Percentiles rank a stretch among this genome's conserved stretches.
Conservation (phyloP, 2,329 filamentous ascomycete species). For the Biscogniauxia sp. region DNA sequence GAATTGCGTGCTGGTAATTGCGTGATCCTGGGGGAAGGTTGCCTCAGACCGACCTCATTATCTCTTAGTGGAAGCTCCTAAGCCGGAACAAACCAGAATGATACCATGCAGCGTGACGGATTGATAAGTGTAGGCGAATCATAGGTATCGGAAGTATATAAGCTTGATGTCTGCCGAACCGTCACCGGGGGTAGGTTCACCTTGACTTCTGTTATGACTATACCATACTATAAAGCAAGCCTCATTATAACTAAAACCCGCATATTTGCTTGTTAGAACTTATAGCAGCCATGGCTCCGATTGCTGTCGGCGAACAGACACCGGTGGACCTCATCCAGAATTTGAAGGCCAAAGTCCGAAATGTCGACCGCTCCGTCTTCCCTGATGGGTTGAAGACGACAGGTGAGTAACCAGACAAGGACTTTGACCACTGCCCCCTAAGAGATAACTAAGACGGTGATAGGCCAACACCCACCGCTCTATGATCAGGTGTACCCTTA, state of each 20-base stretch:
- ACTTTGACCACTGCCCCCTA: background rate
- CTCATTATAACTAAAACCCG: slow-evolving; percentile 1
- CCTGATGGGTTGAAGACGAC: slow-evolving; percentile 63
- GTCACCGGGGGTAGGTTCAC: background rate
- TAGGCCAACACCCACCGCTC: slow-evolving; percentile 66
- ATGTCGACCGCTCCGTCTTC: slow-evolving; percentile 45
- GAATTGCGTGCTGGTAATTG: slow-evolving; percentile 22
- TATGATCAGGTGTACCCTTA: slow-evolving; percentile 62
- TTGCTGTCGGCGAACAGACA: slow-evolving; percentile 22
- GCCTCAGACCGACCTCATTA: background rate
- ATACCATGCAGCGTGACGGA: background rate
- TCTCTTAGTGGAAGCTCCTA: background rate
- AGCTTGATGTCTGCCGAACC: background rate
- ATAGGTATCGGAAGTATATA: background rate
- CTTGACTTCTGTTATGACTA: background rate
- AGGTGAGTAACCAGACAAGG: slow-evolving; percentile 17
- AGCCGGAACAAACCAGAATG: background rate
- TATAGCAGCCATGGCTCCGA: slow-evolving; percentile 26
- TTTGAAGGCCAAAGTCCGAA: slow-evolving; percentile 23
- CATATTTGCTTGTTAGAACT: slow-evolving; percentile 4
- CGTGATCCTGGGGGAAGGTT: slow-evolving; percentile 8
- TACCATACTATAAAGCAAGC: background rate
- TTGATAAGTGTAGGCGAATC: background rate
- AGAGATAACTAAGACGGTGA: slow-evolving; percentile 23
- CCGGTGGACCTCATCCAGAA: slow-evolving; percentile 20